Base-by-base conservation (phyloP, 352 stramenopile species). In the Phytophthora hibernalis region DNA sequence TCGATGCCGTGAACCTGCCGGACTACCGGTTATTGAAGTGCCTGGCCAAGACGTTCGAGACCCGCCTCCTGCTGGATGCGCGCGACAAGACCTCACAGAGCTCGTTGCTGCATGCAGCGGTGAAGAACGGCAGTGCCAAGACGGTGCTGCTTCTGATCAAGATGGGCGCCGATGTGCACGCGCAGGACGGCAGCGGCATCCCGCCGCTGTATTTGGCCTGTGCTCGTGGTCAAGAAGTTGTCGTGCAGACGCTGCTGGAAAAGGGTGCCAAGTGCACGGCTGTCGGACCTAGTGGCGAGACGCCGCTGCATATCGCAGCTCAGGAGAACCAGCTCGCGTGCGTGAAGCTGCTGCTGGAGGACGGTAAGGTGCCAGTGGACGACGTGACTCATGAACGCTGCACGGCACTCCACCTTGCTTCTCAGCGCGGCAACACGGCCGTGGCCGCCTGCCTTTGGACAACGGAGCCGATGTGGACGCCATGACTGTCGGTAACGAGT, bases 291-390 rank as follows among this genome's bases (percentile, higher is more conserved):
- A 87, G 85, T 59, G 82, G 85, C 33, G 84, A 95, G 72, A 91
- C 80, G 10, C 76, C 87, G 18, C 72, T 95, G 33, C 87, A 95
- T 58, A 90, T 95, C 24, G 84, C 87, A 3, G 85, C 85, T 9
- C 87, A 95, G 70, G 87, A 95, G 47, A 93, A 93, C 63, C 87
- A 93, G 42, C 57, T 92, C 28, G 76, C 71, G 48, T 93, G 85
- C 45, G 80, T 93, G 28, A 76, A 80, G 57, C 50, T 92, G 15
- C 66, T 93, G 20, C 72, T 95, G 5, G 73, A 72, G 26, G 63
- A 80, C 37, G 76, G 76, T 7, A 66, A 74, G 11, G 80, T 82
- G 9, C 51, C 54, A 1, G 80, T 95, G 45, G 85, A 95, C 51
- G 70, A 61, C 5, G 65, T 77, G 52, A 95, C 82, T 15, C 64